phyloP scores from a whole-genome alignment of 805 yeast species.

The Tetrapisispora pingtungensis region DNA sequence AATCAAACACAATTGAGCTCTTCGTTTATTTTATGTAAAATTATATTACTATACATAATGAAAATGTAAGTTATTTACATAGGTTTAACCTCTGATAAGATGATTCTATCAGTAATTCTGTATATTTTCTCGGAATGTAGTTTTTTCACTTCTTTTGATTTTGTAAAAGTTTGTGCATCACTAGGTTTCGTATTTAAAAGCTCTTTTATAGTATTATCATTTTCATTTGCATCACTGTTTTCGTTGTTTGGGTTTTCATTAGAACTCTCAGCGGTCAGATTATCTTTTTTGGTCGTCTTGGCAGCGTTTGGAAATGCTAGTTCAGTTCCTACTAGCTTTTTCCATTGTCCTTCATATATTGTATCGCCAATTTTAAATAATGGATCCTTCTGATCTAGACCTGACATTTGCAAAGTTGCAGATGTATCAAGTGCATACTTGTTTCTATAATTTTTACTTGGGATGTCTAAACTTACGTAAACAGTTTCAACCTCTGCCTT shows the following conservation, averaged over 20 bases:
- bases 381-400: conserved; percentile 46
- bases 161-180: background rate
- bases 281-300: conserved; percentile 9
- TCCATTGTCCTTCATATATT: conserved; percentile 70
- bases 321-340: conserved; percentile 69
- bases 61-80: conserved; percentile 11
- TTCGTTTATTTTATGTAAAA: too few species aligned
- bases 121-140: conserved; percentile 12
- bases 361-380: conserved; percentile 47
- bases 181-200: background rate
- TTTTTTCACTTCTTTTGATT: conserved; percentile 9
- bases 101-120: conserved; percentile 22
- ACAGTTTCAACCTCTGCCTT: conserved; percentile 37
- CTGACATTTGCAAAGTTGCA: conserved; percentile 44
- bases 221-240: background rate
- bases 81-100: conserved; percentile 18
- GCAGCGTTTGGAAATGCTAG: conserved; percentile 31
- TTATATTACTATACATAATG: background rate
- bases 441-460: conserved; percentile 29
- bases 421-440: conserved; percentile 28
- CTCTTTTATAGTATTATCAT: conserved; percentile 10
- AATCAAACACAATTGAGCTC: too few species aligned
- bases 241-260: conserved; percentile 4
- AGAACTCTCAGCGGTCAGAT: background rate
- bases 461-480: conserved; percentile 45